A percentile compares a stretch with the other conserved stretches of the same genome.
These are phyloP conservation scores for Senna siamea DNA, from an alignment of 306 rosid genomes.

Conservation along the genomic window DNA sequence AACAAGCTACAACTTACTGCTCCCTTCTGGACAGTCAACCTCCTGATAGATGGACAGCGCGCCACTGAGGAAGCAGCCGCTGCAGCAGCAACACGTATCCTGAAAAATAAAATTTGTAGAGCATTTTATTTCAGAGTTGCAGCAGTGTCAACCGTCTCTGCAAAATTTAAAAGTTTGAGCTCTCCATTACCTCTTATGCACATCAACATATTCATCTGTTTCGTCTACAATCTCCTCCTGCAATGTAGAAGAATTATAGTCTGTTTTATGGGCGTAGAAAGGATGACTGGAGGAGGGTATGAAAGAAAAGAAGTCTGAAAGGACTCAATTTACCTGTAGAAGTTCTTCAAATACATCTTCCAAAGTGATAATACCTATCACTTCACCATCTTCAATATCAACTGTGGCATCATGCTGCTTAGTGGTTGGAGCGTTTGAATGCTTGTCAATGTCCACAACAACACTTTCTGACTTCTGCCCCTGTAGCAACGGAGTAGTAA, in stretches of 20 bases:
- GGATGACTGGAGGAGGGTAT: conserved; percentile 10
- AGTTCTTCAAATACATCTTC: conserved; percentile 99
- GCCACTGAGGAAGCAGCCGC: conserved; percentile 99
- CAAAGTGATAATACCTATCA: conserved; percentile 91
- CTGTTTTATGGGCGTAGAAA: neutral
- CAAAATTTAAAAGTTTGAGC: conserved; percentile 25
- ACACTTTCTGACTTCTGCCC: conserved; percentile 57
- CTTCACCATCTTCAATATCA: conserved; percentile 91
- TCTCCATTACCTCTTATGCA: conserved; percentile 78
- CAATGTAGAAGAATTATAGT: conserved; percentile 29
- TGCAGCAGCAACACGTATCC: conserved; percentile 97
- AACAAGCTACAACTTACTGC: conserved; percentile 50
- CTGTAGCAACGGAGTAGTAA: conserved; percentile 72
- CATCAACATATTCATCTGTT: conserved; percentile 98
- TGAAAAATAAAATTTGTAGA: conserved; percentile 44
- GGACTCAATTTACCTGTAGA: conserved; percentile 71
- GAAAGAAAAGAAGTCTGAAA: conserved; percentile 12
- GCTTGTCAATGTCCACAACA: conserved; percentile 76
- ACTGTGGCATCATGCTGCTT: too few species aligned
- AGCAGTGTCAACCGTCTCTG: conserved; percentile 14
- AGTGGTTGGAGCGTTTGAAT: conserved; percentile 47
- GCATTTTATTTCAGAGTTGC: conserved; percentile 28
- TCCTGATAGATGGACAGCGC: conserved; percentile 84
- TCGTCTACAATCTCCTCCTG: conserved; percentile 99
- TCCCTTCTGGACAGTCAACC: conserved; percentile 70